A percentile compares a stretch with the other conserved stretches of the same genome.
phyloP scores from a whole-genome alignment of 73 alveolate genomes.

The Tetrahymena borealis region DNA sequence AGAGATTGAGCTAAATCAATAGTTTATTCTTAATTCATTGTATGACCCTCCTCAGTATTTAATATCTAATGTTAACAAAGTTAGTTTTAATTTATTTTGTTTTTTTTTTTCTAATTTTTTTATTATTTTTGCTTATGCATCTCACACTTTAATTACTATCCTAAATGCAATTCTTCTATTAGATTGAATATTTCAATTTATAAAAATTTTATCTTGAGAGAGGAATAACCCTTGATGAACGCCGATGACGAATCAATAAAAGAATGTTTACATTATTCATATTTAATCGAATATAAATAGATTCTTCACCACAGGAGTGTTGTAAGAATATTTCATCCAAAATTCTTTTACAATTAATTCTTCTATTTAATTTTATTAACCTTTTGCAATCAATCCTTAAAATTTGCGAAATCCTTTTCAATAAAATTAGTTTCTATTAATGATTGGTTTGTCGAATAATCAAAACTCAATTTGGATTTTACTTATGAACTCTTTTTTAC shows the following conservation, averaged over 20 bases:
- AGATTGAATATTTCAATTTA: background rate
- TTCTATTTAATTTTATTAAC: no score
- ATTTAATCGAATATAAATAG: no score
- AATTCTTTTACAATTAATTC: no score
- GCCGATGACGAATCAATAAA: background rate
- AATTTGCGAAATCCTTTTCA: no score
- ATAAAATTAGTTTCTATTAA: no score
- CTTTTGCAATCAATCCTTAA: no score
- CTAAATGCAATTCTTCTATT: background rate
- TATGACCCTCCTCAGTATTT: background rate
- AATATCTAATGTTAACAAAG: background rate
- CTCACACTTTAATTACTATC: background rate
- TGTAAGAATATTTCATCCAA: no score
- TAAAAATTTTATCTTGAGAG: background rate
- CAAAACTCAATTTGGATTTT: no score
- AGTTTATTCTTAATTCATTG: background rate
- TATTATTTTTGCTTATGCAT: background rate
- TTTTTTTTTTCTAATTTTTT: background rate
- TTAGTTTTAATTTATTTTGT: background rate
- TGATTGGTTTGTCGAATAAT: no score
- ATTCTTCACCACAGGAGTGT: no score
- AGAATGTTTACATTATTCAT: no score
- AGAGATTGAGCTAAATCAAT: background rate
- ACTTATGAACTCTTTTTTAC: no score
- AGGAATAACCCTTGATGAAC: background rate